Base-by-base conservation (phyloP, 2,329 filamentous ascomycete species). In the Neopestalotiopsis sp. region DNA sequence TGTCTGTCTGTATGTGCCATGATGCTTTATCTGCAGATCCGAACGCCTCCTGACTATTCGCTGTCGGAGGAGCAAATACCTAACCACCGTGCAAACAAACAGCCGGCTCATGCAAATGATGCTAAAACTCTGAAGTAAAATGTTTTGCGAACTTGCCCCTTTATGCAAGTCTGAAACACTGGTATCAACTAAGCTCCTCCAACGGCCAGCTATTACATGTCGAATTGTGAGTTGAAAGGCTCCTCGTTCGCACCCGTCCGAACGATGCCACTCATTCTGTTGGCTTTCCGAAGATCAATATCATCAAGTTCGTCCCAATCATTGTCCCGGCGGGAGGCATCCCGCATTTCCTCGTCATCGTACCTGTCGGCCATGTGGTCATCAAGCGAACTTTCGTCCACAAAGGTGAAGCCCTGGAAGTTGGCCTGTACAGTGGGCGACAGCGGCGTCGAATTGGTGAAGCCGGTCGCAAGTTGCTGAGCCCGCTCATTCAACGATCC, bases 391-490 rank as follows among this genome's bases (percentile, higher is more conserved):
- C 94, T 98, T 82, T 98, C 95, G 75, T 98, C 96, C n/a, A 98
- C 96, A 79, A 97, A 99, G 0, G 96, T 99, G 81, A 99, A 99
- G 42, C 96, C 96, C 77, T 96, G 94, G 85, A 99, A 99, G 78
- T 98, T 98, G 71, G 95, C 96, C 82, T 99, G 96, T 82, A 98
- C 95, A 2, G 94, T 97, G 0, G 96, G 96, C 14, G 94, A 97
- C 30, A 99, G 85, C 0, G 96, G 96, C 0, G 96, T 99, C 14
- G 94, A 97, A 7, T 94, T 93, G 5, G 93, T 91, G 77, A 96
- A 93, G 49, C 95, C 95, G 68, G 91, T 91, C 17, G 95, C 94
- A 64, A 98, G 81, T 7, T 94, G 94, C 14, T 94, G 94, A 4
- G 96, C 95, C 69, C 95, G 91, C 75, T 96, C 94, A 77, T 98